Percentiles rank a stretch among this genome's conserved stretches.
Evolutionary conservation across 352 stramenopile species (phyloP).

Genomic region (Phytopythium helicoides): DNA sequence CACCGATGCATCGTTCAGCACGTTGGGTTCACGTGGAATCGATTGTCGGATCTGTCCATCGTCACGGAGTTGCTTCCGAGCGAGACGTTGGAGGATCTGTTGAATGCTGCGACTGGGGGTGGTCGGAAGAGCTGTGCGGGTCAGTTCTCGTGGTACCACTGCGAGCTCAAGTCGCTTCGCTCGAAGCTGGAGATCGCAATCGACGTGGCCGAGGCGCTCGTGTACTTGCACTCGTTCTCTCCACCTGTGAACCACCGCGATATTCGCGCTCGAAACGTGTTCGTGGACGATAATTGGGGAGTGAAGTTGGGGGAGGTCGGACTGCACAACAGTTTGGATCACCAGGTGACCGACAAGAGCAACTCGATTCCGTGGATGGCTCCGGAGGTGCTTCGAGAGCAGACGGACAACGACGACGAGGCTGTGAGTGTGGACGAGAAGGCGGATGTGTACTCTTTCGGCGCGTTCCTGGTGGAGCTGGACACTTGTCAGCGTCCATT

Average conservation of each 20-base stretch:
- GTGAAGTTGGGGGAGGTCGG: slow-evolving; percentile 10
- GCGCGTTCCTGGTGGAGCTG: slow-evolving; percentile 31
- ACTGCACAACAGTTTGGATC: slow-evolving; percentile 3
- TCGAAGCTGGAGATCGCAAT: slow-evolving; percentile 9
- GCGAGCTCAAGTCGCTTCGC: neutral
- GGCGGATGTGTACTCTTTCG: slow-evolving; percentile 42
- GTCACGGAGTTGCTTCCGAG: slow-evolving; percentile 22
- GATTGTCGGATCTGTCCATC: slow-evolving; percentile 15
- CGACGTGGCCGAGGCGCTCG: slow-evolving; percentile 17
- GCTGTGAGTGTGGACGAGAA: slow-evolving; percentile 11
- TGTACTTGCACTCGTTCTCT: slow-evolving; percentile 16
- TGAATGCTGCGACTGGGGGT: slow-evolving; percentile 6
- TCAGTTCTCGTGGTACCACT: slow-evolving; percentile 13
- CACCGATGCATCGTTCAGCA: slow-evolving; percentile 19
- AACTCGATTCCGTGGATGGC: slow-evolving; percentile 40
- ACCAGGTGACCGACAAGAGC: slow-evolving; percentile 26
- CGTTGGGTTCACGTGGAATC: slow-evolving; percentile 24
- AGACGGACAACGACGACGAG: neutral
- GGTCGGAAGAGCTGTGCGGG: neutral
- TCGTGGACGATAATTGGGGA: slow-evolving; percentile 14
- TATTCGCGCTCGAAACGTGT: slow-evolving; percentile 12
- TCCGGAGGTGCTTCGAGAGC: slow-evolving; percentile 25
- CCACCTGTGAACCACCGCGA: slow-evolving; percentile 30
- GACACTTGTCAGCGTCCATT: slow-evolving; percentile 23
- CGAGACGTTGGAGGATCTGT: slow-evolving; percentile 11